Percentiles rank a stretch among this genome's conserved stretches.
Evolutionary conservation across 1,139 yeast species (phyloP).

Genomic region (Zygosaccharomyces sapae): DNA sequence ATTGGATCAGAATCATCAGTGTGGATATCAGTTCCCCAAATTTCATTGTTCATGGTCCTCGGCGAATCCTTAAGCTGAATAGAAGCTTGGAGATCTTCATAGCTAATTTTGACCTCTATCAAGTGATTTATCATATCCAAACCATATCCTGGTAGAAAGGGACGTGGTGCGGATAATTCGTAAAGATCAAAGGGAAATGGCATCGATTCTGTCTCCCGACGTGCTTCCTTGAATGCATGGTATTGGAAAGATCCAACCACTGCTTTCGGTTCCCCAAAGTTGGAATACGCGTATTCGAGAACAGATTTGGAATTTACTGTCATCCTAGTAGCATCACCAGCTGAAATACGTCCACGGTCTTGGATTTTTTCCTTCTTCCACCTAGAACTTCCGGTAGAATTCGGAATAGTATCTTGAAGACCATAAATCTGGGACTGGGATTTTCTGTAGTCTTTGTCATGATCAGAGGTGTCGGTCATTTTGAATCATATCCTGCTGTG

Average conservation of each 20-base stretch:
- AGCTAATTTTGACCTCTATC: slow-evolving; percentile 21
- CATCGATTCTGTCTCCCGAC: slow-evolving; percentile 16
- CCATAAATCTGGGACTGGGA: slow-evolving; percentile 34
- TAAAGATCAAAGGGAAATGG: slow-evolving; percentile 28
- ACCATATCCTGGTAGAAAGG: slow-evolving; percentile 29
- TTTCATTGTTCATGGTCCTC: slow-evolving; percentile 44
- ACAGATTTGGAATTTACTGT: slow-evolving; percentile 21
- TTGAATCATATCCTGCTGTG: not conserved
- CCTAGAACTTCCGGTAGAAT: slow-evolving; percentile 24
- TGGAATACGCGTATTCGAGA: slow-evolving; percentile 16
- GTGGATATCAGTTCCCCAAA: slow-evolving; percentile 93
- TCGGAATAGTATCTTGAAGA: slow-evolving; percentile 35
- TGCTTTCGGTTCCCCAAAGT: slow-evolving; percentile 14
- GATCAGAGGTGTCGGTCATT: slow-evolving; percentile 9
- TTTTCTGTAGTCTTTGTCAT: slow-evolving; percentile 29
- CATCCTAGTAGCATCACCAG: not conserved
- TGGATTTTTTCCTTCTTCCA: slow-evolving; percentile 6
- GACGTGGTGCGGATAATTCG: slow-evolving; percentile 21
- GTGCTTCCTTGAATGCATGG: slow-evolving; percentile 24
- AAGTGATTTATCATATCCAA: slow-evolving; percentile 23
- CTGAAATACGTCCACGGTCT: not conserved
- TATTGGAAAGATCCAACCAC: slow-evolving; percentile 24
- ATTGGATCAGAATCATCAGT: slow-evolving; percentile 90
- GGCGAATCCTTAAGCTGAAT: slow-evolving; percentile 29
- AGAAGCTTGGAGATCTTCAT: slow-evolving; percentile 26